These are phyloP conservation scores for Saccharomycopsis malanga DNA, from an alignment of 805 yeast genomes.

Conservation along the genomic window DNA sequence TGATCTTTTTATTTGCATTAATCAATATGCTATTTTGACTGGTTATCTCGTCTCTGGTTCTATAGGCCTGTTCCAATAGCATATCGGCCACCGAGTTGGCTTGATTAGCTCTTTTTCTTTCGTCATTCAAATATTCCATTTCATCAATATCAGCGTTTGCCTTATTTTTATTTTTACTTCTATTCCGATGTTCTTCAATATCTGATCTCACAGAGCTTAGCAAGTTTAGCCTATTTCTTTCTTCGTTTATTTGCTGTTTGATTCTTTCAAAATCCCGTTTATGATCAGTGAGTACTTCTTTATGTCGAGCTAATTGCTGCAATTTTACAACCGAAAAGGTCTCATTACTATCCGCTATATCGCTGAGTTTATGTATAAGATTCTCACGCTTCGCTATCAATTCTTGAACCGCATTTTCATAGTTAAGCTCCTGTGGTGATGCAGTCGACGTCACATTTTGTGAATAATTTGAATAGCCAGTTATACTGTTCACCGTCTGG, in stretches of 20 bases:
- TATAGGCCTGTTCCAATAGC: slow-evolving; percentile 75
- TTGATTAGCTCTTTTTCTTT: slow-evolving; percentile 62
- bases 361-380: slow-evolving; percentile 13
- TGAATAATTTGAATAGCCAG: slow-evolving; percentile 9
- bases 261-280: slow-evolving; percentile 55
- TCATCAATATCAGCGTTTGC: slow-evolving; percentile 32
- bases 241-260: slow-evolving; percentile 53
- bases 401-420: slow-evolving; percentile 3
- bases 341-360: slow-evolving; percentile 42
- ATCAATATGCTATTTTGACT: slow-evolving; percentile 62
- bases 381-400: slow-evolving; percentile 16
- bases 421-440: slow-evolving; percentile 1
- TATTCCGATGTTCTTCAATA: slow-evolving; percentile 58
- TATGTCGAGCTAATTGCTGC: slow-evolving; percentile 78
- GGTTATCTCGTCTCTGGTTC: slow-evolving; percentile 77
- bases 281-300: slow-evolving; percentile 68
- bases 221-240: slow-evolving; percentile 68
- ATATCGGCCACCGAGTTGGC: slow-evolving; percentile 74
- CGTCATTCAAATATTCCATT: slow-evolving; percentile 72
- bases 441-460: slow-evolving; percentile 6
- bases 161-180: slow-evolving; percentile 27
- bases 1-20: slow-evolving; percentile 56
- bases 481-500: slow-evolving; percentile 15
- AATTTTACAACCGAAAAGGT: slow-evolving; percentile 62
- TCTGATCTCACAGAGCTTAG: slow-evolving; percentile 73